Conservation (phyloP, 371 early-diverging fungal species). For the Quaeritorhiza haematococci region DNA sequence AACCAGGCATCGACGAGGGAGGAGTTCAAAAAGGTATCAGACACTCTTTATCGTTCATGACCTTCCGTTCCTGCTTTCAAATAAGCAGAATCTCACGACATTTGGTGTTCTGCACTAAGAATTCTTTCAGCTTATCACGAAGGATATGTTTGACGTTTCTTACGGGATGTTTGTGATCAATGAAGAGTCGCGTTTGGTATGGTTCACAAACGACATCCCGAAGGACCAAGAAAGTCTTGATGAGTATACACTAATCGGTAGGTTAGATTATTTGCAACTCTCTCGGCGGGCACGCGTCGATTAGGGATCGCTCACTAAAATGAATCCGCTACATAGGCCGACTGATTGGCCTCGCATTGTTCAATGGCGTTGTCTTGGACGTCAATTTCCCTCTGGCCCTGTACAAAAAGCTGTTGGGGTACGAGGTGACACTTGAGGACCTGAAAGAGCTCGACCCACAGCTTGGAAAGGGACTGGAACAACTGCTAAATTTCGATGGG, state of each 20-base stretch:
- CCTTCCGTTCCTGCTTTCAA: neutral
- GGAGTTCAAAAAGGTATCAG: constrained; percentile 78
- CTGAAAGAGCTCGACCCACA: constrained; percentile 54
- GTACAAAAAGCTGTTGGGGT: constrained; percentile 84
- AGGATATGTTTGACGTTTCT: constrained; percentile 81
- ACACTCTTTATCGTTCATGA: no score
- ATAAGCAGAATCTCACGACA: neutral
- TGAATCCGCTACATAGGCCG: constrained; percentile 45
- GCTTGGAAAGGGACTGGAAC: constrained; percentile 56
- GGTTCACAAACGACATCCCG: constrained; percentile 54
- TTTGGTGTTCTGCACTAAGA: constrained; percentile 41
- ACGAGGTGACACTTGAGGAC: constrained; percentile 45
- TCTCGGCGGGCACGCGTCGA: neutral
- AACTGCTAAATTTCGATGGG: constrained; percentile 41
- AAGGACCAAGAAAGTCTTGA: constrained; percentile 49
- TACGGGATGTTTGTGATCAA: constrained; percentile 82
- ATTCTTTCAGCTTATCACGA: constrained; percentile 83
- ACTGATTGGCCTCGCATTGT: constrained; percentile 86
- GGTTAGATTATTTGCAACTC: neutral
- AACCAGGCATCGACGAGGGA: constrained; percentile 81
- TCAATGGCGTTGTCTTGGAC: constrained; percentile 86
- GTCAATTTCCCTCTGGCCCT: constrained; percentile 83
- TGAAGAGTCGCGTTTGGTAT: constrained; percentile 72
- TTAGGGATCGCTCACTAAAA: neutral
- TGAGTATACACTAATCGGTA: constrained; percentile 58